Percentiles rank a stretch among this genome's conserved stretches.
These are phyloP conservation scores for Colletotrichum sp. DNA, from an alignment of 2,329 filamentous ascomycete genomes.

Conservation along the genomic window DNA sequence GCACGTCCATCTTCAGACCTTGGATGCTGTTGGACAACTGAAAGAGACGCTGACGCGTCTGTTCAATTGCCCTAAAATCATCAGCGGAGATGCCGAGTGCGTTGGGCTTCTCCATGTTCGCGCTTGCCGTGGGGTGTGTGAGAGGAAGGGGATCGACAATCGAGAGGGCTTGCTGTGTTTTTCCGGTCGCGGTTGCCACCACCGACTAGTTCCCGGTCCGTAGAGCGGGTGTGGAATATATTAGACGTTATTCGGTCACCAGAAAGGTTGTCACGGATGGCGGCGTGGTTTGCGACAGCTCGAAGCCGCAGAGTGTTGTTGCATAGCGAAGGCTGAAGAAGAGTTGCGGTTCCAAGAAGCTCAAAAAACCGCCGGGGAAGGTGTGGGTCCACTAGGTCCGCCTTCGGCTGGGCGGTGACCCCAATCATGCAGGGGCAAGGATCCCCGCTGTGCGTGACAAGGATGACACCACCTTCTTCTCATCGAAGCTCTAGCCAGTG, in stretches of 20 bases:
- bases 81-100: constrained; percentile 58
- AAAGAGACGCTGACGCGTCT: constrained; percentile 70
- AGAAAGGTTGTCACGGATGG: not conserved
- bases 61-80: constrained; percentile 72
- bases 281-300: not conserved
- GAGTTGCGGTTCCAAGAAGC: constrained; percentile 10
- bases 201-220: not conserved
- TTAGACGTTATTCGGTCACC: not conserved
- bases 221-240: not conserved
- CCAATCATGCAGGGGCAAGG: not conserved
- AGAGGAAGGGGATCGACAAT: not conserved
- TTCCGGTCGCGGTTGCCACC: not conserved
- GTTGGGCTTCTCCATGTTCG: constrained; percentile 11
- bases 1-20: constrained; percentile 66
- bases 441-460: not conserved
- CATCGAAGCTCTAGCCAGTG: not conserved
- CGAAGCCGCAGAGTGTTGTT: not conserved
- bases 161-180: not conserved
- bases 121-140: not conserved
- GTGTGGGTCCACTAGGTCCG: not conserved
- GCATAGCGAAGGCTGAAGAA: not conserved
- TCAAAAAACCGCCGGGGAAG: not conserved
- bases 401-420: not conserved
- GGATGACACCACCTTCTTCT: not conserved
- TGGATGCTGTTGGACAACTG: constrained; percentile 73